Conservation (phyloP, 768 basidiomycete species). For the Leccinellum rugosiceps region DNA sequence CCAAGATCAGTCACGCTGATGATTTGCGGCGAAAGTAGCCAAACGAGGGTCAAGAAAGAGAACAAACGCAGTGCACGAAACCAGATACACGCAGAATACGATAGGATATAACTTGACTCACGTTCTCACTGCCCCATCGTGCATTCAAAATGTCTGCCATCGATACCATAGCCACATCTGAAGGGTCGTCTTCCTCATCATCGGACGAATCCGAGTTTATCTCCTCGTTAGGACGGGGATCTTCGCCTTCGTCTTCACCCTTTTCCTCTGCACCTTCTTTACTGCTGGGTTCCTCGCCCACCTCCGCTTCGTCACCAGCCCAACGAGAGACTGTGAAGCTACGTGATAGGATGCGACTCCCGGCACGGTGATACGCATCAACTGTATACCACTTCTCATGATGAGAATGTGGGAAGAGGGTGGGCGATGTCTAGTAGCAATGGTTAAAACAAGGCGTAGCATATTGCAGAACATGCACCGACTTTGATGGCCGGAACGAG, state of each 20-base stretch:
- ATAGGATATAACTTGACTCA: slow-evolving; percentile 32
- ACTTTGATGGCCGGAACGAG: slow-evolving; percentile 74
- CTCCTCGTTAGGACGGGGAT: slow-evolving; percentile 27
- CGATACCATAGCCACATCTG: slow-evolving; percentile 87
- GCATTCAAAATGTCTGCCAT: slow-evolving; percentile 97
- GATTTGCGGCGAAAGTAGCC: neutral
- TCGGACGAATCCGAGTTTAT: slow-evolving; percentile 40
- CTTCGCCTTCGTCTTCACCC: slow-evolving; percentile 31
- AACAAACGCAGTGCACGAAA: neutral
- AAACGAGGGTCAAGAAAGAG: neutral
- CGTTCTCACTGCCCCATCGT: slow-evolving; percentile 79
- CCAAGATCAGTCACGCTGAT: neutral
- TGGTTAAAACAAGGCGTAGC: neutral
- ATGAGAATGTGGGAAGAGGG: slow-evolving; percentile 61
- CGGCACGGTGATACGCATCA: slow-evolving; percentile 80
- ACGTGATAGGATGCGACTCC: slow-evolving; percentile 87
- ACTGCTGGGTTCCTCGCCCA: slow-evolving; percentile 4
- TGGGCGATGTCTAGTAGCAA: slow-evolving; percentile 53
- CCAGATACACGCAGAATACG: neutral
- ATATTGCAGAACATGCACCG: slow-evolving; percentile 12
- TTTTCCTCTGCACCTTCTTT: slow-evolving; percentile 37
- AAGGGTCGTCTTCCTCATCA: slow-evolving; percentile 51
- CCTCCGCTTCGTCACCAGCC: slow-evolving; percentile 34
- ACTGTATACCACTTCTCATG: slow-evolving; percentile 56
- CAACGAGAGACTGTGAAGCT: slow-evolving; percentile 81